A percentile compares a stretch with the other conserved stretches of the same genome.
These are phyloP conservation scores for Filobasidium uniguttulatum DNA, from an alignment of 1,284 basidiomycete species.

Conservation along the genomic window DNA sequence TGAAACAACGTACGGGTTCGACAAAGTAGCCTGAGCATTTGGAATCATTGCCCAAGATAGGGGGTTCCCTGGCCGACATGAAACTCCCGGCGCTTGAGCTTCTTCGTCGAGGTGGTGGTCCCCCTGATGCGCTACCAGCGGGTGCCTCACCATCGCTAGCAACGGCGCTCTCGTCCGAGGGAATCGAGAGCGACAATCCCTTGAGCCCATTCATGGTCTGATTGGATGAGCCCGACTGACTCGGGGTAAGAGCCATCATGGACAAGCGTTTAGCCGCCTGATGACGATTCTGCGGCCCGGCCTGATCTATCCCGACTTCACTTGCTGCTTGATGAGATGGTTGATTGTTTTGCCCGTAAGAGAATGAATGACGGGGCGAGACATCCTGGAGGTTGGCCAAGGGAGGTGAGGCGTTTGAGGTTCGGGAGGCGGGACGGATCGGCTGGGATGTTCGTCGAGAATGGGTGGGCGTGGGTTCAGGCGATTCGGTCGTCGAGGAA, in stretches of 20 bases:
- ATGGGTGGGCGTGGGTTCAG: too few relatives aligned
- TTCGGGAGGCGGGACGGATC: too few relatives aligned
- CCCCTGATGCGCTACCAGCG: background rate
- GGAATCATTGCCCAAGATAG: constrained; percentile 51
- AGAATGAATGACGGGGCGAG: background rate
- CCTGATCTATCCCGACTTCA: background rate
- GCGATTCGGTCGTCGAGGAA: too few relatives aligned
- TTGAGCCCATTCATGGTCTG: too few relatives aligned
- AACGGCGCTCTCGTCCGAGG: constrained; percentile 2
- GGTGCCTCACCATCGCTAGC: background rate
- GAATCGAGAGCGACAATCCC: too few relatives aligned
- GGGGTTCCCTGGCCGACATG: constrained; percentile 21
- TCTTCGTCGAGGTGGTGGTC: background rate
- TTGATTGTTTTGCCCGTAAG: background rate
- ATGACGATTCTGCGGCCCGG: background rate
- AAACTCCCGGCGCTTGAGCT: background rate
- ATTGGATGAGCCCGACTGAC: background rate
- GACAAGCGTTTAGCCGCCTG: constrained; percentile 19
- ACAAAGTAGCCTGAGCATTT: constrained; percentile 92
- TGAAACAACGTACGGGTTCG: constrained; percentile 72
- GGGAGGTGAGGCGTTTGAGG: too few relatives aligned
- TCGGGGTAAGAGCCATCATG: constrained; percentile 26
- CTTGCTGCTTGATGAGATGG: background rate
- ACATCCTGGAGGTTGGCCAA: too few relatives aligned
- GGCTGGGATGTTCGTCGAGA: too few relatives aligned